These are phyloP conservation scores for Testicularia cyperi DNA, from an alignment of 1,284 basidiomycete species.

Conservation along the genomic window DNA sequence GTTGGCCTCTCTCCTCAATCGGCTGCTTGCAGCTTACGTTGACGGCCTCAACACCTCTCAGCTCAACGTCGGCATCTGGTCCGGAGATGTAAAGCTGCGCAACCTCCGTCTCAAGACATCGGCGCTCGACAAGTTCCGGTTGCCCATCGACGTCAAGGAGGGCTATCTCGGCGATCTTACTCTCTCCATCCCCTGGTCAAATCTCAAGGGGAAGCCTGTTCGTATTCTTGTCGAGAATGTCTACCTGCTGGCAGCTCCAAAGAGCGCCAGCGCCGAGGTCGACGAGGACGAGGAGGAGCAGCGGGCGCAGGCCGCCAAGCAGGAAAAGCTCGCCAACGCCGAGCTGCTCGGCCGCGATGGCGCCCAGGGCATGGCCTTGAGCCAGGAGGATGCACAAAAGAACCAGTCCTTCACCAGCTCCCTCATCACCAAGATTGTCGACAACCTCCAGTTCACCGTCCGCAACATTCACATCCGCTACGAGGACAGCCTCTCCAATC, in stretches of 20 bases:
- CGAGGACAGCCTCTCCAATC: constrained; percentile 90
- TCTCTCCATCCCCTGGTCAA: constrained; percentile 91
- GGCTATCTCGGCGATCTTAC: constrained; percentile 88
- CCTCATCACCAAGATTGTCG: constrained; percentile 85
- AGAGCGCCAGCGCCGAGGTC: constrained; percentile 69
- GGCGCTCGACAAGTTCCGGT: constrained; percentile 89
- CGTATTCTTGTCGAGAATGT: constrained; percentile 91
- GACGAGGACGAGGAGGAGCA: constrained; percentile 83
- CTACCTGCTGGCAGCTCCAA: constrained; percentile 87
- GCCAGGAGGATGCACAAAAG: constrained; percentile 70
- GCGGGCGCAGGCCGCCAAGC: constrained; percentile 80
- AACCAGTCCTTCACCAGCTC: constrained; percentile 80
- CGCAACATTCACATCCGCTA: constrained; percentile 71
- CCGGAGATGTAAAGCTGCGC: constrained; percentile 82
- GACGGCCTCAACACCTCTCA: constrained; percentile 94
- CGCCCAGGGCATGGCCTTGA: constrained; percentile 26
- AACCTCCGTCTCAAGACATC: constrained; percentile 83
- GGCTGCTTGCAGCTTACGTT: constrained; percentile 90
- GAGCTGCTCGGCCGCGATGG: constrained; percentile 69
- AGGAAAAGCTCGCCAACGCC: constrained; percentile 82
- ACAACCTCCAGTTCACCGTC: constrained; percentile 94
- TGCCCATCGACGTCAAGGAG: constrained; percentile 94
- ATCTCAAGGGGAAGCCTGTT: constrained; percentile 88
- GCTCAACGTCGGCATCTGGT: constrained; percentile 90
- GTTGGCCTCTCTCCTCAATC: constrained; percentile 66